Base-by-base conservation (phyloP, 2,329 filamentous ascomycete genomes). In the Pseudogymnoascus sp. region DNA sequence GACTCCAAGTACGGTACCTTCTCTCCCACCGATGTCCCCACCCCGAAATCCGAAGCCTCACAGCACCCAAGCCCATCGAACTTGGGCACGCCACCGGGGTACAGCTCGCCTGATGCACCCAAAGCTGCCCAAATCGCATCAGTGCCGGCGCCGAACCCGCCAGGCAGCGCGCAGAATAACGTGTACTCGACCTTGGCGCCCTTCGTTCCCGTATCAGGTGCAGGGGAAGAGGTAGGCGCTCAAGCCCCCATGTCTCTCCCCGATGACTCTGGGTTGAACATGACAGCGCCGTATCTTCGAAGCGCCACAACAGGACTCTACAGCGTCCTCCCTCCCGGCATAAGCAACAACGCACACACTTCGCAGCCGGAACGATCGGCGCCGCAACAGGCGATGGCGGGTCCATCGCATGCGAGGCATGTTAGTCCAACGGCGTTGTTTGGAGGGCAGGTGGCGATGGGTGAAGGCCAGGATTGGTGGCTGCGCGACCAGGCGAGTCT, bases 1-100 rank as follows among this genome's bases (percentile, higher is more conserved):
- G 90, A 95, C 69, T 79, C 83, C 47, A 93, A 88, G 74, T 96
- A 89, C 73, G 91, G 90, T 1, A 82, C 81, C 2, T 91, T 87
- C 67, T 84, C 76, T 58, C 71, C 70, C 14, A 65, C 70, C 4
- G 70, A 72, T 63, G 69, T 72, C 3, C 70, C 70, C 34, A 69
- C 65, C 32, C 70, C 70, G 64, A 69, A 71, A 66, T 58, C 32
- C 37, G 32, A 58, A 11, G 6, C 18, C 57, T 58, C 57, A 2
- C 57, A 58, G 14, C 57, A 58, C 32, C 57, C 32, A 6, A 58
- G 57, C 57, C 57, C 57, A 58, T 58, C 32, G 4, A 32, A 58
- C 32, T 11, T 37, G 6, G 37, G 57, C 18, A 25, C 57, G 6
- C 37, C 57, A 7, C 20, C 32, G 16, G 32, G 57, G 1, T 39